Percentiles rank a stretch among this genome's conserved stretches.
phyloP scores from a whole-genome alignment of 345 rosid genomes.

The Passiflora organensis region DNA sequence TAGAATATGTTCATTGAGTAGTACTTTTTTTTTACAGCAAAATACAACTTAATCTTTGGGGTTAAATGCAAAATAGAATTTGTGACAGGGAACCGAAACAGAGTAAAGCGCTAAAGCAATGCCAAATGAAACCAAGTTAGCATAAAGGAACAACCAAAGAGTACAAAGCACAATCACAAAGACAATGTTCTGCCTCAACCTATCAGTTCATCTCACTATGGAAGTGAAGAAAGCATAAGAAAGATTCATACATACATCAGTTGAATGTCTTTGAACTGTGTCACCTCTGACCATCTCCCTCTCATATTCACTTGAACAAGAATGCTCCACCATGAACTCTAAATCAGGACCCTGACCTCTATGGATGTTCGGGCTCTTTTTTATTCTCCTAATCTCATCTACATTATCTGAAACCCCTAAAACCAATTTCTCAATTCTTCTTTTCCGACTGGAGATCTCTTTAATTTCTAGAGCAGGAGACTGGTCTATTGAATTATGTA shows the following conservation, averaged over 20 bases:
- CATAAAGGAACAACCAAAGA: too few species aligned
- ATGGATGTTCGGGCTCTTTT: conserved; percentile 28
- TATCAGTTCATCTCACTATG: too few species aligned
- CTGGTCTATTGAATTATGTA: conserved; percentile 10
- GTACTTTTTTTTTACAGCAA: too few species aligned
- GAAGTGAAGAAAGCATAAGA: background rate
- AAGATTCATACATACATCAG: conserved; percentile 45
- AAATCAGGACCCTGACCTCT: conserved; percentile 22
- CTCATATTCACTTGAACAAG: conserved; percentile 25
- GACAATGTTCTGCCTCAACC: too few species aligned
- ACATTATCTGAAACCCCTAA: conserved; percentile 24
- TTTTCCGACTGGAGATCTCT: conserved; percentile 46
- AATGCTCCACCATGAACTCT: conserved; percentile 25
- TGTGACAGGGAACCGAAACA: too few species aligned
- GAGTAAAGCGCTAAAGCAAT: too few species aligned
- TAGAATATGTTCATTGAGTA: too few species aligned
- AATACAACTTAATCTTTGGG: too few species aligned
- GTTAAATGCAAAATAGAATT: too few species aligned
- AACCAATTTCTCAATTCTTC: conserved; percentile 37
- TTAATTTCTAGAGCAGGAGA: conserved; percentile 27
- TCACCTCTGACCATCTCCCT: conserved; percentile 26
- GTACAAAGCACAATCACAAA: too few species aligned
- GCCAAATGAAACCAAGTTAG: too few species aligned
- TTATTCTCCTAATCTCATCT: conserved; percentile 21
- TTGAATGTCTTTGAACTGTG: conserved; percentile 37